These are phyloP conservation scores for Cladobotryum protrusum DNA, from an alignment of 2,329 filamentous ascomycete genomes.

Conservation along the genomic window DNA sequence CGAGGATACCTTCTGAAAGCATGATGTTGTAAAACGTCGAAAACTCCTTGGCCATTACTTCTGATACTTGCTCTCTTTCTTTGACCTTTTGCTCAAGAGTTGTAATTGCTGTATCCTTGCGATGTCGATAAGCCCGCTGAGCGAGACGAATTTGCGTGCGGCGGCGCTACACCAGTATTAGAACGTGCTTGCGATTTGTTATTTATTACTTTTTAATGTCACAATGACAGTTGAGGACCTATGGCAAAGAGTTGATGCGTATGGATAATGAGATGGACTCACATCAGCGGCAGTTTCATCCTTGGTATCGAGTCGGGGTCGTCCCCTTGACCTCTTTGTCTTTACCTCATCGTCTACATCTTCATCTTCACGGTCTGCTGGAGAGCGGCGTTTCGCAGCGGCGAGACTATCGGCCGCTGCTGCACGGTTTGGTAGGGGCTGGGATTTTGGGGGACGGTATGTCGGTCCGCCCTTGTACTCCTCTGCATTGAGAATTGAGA, in stretches of 20 bases:
- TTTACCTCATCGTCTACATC: constrained; percentile 37
- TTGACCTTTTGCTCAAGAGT: constrained; percentile 65
- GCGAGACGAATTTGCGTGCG: constrained; percentile 83
- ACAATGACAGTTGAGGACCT: not conserved
- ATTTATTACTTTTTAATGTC: not conserved
- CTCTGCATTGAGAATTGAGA: constrained; percentile 10
- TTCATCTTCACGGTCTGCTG: constrained; percentile 14
- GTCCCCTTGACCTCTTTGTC: constrained; percentile 60
- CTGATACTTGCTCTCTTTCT: constrained; percentile 61
- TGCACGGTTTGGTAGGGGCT: not conserved
- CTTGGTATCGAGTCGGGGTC: constrained; percentile 68
- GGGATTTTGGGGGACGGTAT: not conserved
- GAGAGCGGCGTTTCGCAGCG: constrained; percentile 20
- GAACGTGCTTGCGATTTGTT: not conserved
- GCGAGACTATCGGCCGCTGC: not conserved
- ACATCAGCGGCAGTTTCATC: constrained; percentile 76
- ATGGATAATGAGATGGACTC: constrained; percentile 34
- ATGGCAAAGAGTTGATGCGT: not conserved
- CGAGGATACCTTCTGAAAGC: constrained; percentile 50
- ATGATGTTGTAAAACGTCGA: constrained; percentile 59
- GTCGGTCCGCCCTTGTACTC: constrained; percentile 4
- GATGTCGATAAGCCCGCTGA: constrained; percentile 75
- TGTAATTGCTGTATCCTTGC: constrained; percentile 76
- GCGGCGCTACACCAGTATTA: constrained; percentile 52
- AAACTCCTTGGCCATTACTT: constrained; percentile 69